A percentile compares a stretch with the other conserved stretches of the same genome.
These are phyloP conservation scores for Coemansia sp. DNA, from an alignment of 192 early-diverging fungal species.

Conservation along the genomic window DNA sequence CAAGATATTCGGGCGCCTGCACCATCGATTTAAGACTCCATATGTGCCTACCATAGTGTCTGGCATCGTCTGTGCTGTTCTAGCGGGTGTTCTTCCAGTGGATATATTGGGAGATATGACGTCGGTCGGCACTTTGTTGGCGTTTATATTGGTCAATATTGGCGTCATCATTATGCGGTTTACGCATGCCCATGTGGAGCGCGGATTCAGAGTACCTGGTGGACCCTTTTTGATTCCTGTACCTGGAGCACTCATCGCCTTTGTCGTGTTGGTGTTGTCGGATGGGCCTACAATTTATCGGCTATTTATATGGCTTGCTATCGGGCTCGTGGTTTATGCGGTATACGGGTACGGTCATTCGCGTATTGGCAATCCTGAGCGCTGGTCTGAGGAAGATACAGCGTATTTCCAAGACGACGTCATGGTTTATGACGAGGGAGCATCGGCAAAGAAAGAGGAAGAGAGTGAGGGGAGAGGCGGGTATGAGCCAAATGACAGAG, in stretches of 20 bases:
- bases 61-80: constrained; percentile 66
- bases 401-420: constrained; percentile 41
- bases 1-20: constrained; percentile 65
- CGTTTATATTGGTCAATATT: constrained; percentile 82
- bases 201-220: constrained; percentile 72
- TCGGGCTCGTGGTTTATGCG: constrained; percentile 78
- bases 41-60: constrained; percentile 69
- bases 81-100: constrained; percentile 76
- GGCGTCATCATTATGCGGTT: constrained; percentile 75
- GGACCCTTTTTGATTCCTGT: constrained; percentile 69
- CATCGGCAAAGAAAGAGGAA: background rate
- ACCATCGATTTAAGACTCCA: constrained; percentile 75
- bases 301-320: constrained; percentile 74
- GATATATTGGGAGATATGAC: constrained; percentile 84
- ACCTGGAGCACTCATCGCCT: constrained; percentile 59
- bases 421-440: constrained; percentile 15
- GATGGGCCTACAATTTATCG: constrained; percentile 69
- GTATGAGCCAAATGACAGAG: background rate
- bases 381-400: constrained; percentile 45
- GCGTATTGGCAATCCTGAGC: constrained; percentile 60
- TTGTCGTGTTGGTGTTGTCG: constrained; percentile 70
- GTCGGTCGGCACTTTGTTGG: constrained; percentile 80
- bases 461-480: background rate
- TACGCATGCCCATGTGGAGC: constrained; percentile 66
- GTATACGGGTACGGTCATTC: constrained; percentile 69